These are phyloP conservation scores for Claviceps paspali DNA, from an alignment of 2,329 filamentous ascomycete genomes.

Conservation along the genomic window DNA sequence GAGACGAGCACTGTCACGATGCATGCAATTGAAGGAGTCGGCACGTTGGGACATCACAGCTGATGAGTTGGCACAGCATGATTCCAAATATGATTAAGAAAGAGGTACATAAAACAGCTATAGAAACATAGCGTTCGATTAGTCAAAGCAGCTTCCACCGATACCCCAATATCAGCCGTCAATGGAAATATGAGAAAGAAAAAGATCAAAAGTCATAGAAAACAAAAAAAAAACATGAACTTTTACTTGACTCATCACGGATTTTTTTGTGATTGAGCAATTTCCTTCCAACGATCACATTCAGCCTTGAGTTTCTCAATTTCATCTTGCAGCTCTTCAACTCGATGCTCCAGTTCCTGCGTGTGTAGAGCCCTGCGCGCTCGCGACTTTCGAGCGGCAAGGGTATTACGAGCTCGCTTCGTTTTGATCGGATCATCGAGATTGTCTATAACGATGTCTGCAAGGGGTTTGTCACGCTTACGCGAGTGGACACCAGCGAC, in stretches of 20 bases:
- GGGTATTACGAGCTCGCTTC: slow-evolving; percentile 87
- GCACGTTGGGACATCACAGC: no score
- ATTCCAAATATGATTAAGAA: no score
- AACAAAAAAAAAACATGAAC: slow-evolving; percentile 1
- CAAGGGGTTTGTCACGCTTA: slow-evolving; percentile 66
- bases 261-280: slow-evolving; percentile 27
- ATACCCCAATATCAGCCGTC: no score
- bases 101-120: no score
- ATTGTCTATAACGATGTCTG: slow-evolving; percentile 64
- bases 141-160: no score
- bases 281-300: slow-evolving; percentile 49
- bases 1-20: no score
- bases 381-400: slow-evolving; percentile 85
- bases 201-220: not conserved
- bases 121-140: no score
- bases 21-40: no score
- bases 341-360: no score
- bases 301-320: slow-evolving; percentile 56
- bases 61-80: no score
- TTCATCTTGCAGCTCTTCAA: slow-evolving; percentile 41
- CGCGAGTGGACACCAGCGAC: slow-evolving; percentile 56
- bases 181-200: not conserved
- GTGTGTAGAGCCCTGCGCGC: slow-evolving; percentile 69
- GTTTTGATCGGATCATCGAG: slow-evolving; percentile 59
- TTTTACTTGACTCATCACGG: not conserved